Base-by-base conservation (phyloP, 2,329 filamentous ascomycete species). In the Fusarium chuoi region DNA sequence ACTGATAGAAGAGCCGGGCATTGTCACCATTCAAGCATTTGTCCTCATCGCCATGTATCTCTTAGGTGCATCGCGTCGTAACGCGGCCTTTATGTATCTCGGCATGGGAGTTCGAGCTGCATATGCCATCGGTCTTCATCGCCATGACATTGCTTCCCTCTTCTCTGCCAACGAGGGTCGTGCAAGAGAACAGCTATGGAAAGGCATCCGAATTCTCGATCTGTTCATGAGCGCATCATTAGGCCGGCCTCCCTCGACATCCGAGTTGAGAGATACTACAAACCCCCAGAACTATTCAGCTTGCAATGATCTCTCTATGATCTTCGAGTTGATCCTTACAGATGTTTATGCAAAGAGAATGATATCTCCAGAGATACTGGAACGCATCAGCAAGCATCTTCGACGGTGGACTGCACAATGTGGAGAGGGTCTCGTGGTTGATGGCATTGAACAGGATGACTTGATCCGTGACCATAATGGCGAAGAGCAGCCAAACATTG, bases 41-140 rank as follows among this genome's bases (percentile, higher is more conserved):
- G 67, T 80, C 1, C 74, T 83, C n/a, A 78, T 84, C 63, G 78
- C 82, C 17, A 79, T 82, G 75, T 84, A 83, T 61, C 76, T 84
- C 0, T 68, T 84, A 0, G 79, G 78, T 5, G 80, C 78, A 6
- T 82, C 80, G 6, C 78, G 81, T 5, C 76, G 80, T 1, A 83
- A 83, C 42, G 79, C 82, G 7, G 82, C 83, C 0, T 83, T 82
- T 17, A 82, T 83, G 80, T 79, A 82, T 35, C 77, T 84, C 6
- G 82, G 83, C 7, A 79, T 81, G 45, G 82, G 82, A 5, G 81
- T 80, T 3, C 75, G 81, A 26, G 84, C 85, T 11, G 81, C 82
- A 4, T 80, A 81, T 48, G 77, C 81, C 0, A 69, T 83, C 11
- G 82, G 81, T 1, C 75, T 82, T 4, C 78, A 83, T 42, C 73